Base-by-base conservation (phyloP, 805 yeast species). In the Kurtzmaniella cleridarum region DNA sequence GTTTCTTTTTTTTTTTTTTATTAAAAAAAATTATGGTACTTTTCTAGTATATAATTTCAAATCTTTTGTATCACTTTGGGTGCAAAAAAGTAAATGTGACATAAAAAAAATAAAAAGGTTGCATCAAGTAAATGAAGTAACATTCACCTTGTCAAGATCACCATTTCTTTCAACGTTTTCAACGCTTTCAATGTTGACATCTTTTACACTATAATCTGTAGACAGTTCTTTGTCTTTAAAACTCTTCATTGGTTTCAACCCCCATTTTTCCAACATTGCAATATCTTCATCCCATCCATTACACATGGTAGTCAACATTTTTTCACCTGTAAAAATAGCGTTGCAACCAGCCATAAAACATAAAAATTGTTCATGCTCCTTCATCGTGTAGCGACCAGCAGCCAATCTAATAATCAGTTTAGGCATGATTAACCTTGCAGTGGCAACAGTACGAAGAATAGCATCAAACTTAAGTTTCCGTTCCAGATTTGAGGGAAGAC, bases 261-360 rank as follows among this genome's bases (percentile, higher is more conserved):
- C 93, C 90, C 90, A 84, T 49, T 72, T 77, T 5, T 60, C 54
- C 24, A 84, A 62, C 87, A 84, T 76, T 7, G 59, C 71, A 41
- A 72, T 81, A 54, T 84, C 93, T 50, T 83, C 90, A 34, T 84
- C 87, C 90, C 91, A 84, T 5, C 88, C 89, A 48, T 77, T 81
- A 55, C 91, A 84, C 78, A 79, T 77, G 3, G 93, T 85, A 2
- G 93, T 84, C 41, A 84, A 63, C 91, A 84, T 84, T 47, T 73
- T 76, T 56, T 84, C 81, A 28, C 93, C 93, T 1, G 90, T 84
- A 59, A 84, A 84, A 30, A 84, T 79, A 14, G 91, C 89, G 58
- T 84, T 84, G 47, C 81, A 79, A 14, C 93, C 93, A 27, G 82
- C 78, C 77, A 81, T 71, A 57, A 84, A 84, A 46, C 90, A 81